phyloP scores from a whole-genome alignment of 1,139 yeast species.

The Magnusiomyces tetraspermus region DNA sequence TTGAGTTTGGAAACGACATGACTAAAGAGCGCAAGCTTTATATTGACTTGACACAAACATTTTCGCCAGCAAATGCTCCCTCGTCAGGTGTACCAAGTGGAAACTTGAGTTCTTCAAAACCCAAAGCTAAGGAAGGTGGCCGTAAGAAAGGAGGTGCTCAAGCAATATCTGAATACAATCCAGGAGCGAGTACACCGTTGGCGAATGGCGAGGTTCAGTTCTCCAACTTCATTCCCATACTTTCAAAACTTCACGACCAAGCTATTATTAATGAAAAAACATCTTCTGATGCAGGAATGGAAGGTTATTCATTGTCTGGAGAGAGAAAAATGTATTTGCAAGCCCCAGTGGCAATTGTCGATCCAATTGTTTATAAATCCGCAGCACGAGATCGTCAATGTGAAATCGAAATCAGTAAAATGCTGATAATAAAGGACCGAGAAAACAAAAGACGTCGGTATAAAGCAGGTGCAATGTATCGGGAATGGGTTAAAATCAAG shows the following conservation, averaged over 20 bases:
- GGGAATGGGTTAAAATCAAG: constrained; percentile 26
- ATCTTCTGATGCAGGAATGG: not conserved
- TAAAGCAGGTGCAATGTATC: constrained; percentile 22
- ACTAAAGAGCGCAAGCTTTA: constrained; percentile 50
- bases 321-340: no score
- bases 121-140: not conserved
- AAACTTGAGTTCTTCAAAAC: not conserved
- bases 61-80: not conserved
- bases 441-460: constrained; percentile 20
- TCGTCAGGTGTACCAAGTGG: not conserved
- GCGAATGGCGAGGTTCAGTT: not conserved
- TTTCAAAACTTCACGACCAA: not conserved
- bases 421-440: constrained; percentile 21
- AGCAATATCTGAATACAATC: not conserved
- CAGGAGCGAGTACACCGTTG: not conserved
- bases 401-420: constrained; percentile 20
- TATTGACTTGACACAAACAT: constrained; percentile 34
- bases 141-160: not conserved
- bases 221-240: not conserved
- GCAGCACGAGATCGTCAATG: not conserved
- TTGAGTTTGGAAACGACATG: constrained; percentile 64
- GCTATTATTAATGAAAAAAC: not conserved
- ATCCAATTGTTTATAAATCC: not conserved
- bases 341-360: not conserved
- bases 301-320: no score